A percentile compares a stretch with the other conserved stretches of the same genome.
These are phyloP conservation scores for Cyclostephanos tholiformis DNA, from an alignment of 108 stramenopile genomes.

Conservation along the genomic window DNA sequence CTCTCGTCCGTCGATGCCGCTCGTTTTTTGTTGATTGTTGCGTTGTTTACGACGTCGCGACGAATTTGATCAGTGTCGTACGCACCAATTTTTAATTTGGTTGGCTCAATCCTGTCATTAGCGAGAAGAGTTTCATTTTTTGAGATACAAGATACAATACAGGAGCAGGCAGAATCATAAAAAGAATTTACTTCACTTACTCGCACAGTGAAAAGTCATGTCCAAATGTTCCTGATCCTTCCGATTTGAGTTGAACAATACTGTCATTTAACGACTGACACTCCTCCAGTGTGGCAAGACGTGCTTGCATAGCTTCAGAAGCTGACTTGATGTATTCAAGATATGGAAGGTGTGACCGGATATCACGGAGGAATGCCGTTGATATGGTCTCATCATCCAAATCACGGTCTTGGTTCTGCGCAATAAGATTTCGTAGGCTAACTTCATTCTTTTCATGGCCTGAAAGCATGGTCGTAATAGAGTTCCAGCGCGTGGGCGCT, in stretches of 20 bases:
- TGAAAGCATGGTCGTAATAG: background rate
- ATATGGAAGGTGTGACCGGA: background rate
- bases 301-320: background rate
- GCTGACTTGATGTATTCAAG: background rate
- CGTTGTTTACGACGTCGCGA: too few species aligned
- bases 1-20: too few species aligned
- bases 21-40: too few species aligned
- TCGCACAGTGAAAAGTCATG: too few species aligned
- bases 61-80: constrained; percentile 1
- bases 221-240: too few species aligned
- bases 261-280: background rate
- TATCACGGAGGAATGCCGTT: background rate
- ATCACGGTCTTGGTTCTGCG: background rate
- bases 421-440: background rate
- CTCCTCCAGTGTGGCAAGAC: background rate
- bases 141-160: too few species aligned
- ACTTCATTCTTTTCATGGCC: background rate
- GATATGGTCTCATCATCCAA: background rate
- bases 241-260: too few species aligned
- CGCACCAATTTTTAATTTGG: background rate
- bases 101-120: constrained; percentile 1
- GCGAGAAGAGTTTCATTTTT: too few species aligned
- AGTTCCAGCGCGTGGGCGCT: background rate
- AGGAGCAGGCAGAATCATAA: too few species aligned
- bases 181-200: too few species aligned